Evolutionary conservation across 2,329 filamentous ascomycete genomes (phyloP), one percentile per base, ranked within the genome.

Genomic region (Talaromyces sp.): DNA sequence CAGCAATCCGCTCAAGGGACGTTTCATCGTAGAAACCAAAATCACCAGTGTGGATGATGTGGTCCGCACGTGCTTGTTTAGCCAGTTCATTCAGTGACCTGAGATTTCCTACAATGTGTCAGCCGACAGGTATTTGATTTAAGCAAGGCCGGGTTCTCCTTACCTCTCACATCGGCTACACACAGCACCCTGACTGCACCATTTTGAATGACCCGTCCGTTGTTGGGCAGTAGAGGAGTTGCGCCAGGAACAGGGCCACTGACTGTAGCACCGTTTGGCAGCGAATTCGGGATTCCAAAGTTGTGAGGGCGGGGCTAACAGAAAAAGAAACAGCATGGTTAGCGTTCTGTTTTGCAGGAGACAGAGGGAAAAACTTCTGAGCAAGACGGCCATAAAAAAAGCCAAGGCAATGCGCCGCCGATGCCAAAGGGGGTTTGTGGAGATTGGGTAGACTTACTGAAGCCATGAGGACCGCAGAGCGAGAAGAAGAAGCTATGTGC

Each of bases 1-100:
- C 95, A 47, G 95, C 95, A 81, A 99, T 98, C 72, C 95, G 89
- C 72, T 98, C 94, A 68, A 99, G 82, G 40, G 95, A 99, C 60
- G 89, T 91, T 71, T 96, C 90, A 77, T 99, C 95, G 81, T 99
- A 99, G 81, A 99, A 99, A 65, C 95, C 95, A 75, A 99, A 99
- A 77, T 99, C 95, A 77, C 95, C 95, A 23, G 95, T 99, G 79
- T 99, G 95, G 72, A 99, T 92, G 78, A 99, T 96, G 81, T 97
- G 92, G 79, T 97, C 92, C 70, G 95, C 95, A 75, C 90, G 90
- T 65, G 95, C 94, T 75, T 95, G 90, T 78, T 91, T 96, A 67
- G 95, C 95, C 65, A 99, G 89, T 65, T 98, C 93, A 80, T 99
- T 99, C 72, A 99, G 83, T 68, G 95, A 97, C 79, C 89, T 88